Evolutionary conservation across 331 rosid species (phyloP).

Genomic region (Cydonia oblonga): DNA sequence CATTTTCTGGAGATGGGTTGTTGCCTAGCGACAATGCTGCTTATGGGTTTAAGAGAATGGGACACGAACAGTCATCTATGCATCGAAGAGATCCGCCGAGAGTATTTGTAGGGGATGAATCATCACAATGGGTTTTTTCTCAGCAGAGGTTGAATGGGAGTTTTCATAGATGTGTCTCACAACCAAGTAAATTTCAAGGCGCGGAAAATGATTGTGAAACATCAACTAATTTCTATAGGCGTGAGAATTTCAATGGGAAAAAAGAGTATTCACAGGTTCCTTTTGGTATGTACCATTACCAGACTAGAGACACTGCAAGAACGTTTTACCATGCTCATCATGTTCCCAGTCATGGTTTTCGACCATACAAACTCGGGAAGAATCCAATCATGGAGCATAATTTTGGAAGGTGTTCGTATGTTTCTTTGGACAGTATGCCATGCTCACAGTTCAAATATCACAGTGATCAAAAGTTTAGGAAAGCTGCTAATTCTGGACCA

Average conservation of each 20-base stretch:
- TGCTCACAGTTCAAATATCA: not conserved
- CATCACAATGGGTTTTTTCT: not conserved
- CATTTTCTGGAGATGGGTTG: not conserved
- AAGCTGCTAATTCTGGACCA: not conserved
- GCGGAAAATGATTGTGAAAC: too few relatives aligned
- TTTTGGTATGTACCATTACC: not conserved
- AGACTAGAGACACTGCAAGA: not conserved
- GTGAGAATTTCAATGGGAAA: not conserved
- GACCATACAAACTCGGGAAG: not conserved
- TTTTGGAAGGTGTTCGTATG: not conserved
- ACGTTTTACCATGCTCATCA: not conserved
- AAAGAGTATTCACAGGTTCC: not conserved
- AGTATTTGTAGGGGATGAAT: not conserved
- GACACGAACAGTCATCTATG: not conserved
- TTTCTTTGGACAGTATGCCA: not conserved
- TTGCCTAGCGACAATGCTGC: not conserved
- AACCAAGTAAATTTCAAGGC: too few relatives aligned
- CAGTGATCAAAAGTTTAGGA: not conserved
- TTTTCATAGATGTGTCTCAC: too few relatives aligned
- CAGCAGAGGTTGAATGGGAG: not conserved
- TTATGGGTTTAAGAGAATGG: not conserved
- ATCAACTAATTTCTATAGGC: not conserved
- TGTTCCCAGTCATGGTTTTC: not conserved
- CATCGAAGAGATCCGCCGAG: not conserved
- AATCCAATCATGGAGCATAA: not conserved